Evolutionary conservation across 441 rosid species (phyloP).

Genomic region (Omphalea diandra): DNA sequence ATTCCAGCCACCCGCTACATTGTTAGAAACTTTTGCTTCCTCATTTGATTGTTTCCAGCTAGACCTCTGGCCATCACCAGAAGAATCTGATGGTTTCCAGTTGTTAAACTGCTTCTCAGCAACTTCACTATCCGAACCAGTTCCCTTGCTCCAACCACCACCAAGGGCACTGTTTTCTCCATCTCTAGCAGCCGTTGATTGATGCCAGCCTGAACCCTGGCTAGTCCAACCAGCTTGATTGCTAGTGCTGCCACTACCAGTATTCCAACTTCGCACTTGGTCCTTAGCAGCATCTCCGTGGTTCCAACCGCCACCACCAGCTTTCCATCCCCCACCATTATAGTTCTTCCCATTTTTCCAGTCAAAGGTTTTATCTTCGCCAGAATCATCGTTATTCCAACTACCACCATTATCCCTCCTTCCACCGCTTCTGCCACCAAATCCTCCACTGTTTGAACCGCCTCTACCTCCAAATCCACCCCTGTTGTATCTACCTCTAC

Average conservation of each 20-base stretch:
- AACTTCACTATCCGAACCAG: conserved; percentile 2
- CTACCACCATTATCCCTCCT: conserved; percentile 10
- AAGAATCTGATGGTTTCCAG: conserved; percentile 5
- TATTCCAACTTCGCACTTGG: conserved; percentile 25
- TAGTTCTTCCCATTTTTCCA: conserved; percentile 38
- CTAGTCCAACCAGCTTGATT: conserved; percentile 24
- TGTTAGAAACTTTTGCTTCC: neutral
- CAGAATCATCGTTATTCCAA: conserved; percentile 32
- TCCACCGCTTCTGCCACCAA: no score
- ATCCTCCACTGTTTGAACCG: no score
- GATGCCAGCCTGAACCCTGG: conserved; percentile 21
- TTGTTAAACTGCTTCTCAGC: no score
- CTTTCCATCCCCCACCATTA: conserved; percentile 30
- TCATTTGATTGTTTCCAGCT: conserved; percentile 21
- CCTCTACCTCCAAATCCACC: neutral
- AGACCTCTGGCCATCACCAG: conserved; percentile 24
- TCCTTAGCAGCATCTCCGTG: conserved; percentile 34
- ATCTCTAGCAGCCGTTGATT: neutral
- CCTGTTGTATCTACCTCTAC: conserved; percentile 36
- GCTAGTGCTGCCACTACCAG: conserved; percentile 23
- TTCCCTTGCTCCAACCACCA: conserved; percentile 29
- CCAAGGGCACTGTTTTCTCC: neutral
- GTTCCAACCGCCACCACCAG: conserved; percentile 26
- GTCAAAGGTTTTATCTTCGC: conserved; percentile 35
- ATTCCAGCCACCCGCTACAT: conserved; percentile 23